phyloP scores from a whole-genome alignment of 352 stramenopile genomes.

The Aphanomyces astaci region DNA sequence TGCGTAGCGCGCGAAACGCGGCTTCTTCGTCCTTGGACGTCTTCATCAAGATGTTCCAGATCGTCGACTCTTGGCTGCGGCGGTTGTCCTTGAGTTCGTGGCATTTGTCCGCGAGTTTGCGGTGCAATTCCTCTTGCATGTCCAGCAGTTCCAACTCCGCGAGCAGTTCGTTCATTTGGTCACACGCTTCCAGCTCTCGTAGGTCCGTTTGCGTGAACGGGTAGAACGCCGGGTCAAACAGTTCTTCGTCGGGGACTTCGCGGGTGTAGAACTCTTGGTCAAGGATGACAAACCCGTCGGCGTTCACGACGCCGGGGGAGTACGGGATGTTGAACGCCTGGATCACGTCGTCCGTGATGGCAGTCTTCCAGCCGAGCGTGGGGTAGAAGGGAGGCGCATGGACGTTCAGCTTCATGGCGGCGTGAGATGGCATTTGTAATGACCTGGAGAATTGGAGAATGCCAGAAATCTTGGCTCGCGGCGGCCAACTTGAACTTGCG shows the following conservation, averaged over 20 bases:
- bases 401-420: slow-evolving; percentile 10
- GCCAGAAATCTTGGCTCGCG: background rate
- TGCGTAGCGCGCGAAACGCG: background rate
- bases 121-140: slow-evolving; percentile 23
- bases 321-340: background rate
- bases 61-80: slow-evolving; percentile 13
- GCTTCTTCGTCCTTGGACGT: slow-evolving; percentile 12
- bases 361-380: slow-evolving; percentile 19
- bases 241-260: slow-evolving; percentile 24
- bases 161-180: slow-evolving; percentile 25
- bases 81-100: slow-evolving; percentile 13
- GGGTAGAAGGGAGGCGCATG: slow-evolving; percentile 10
- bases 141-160: slow-evolving; percentile 23
- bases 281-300: slow-evolving; percentile 22
- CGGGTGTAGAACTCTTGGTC: slow-evolving; percentile 15
- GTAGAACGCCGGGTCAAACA: slow-evolving; percentile 25
- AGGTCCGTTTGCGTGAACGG: slow-evolving; percentile 24
- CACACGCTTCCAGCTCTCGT: slow-evolving; percentile 19
- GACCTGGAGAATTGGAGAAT: background rate
- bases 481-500: background rate
- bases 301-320: background rate
- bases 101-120: slow-evolving; percentile 21
- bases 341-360: slow-evolving; percentile 18
- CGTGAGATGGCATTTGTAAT: background rate
- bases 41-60: slow-evolving; percentile 17